Evolutionary conservation across 2,329 filamentous ascomycete genomes (phyloP), one percentile per base, ranked within the genome.

Genomic region (Exophiala lecanii-corni): DNA sequence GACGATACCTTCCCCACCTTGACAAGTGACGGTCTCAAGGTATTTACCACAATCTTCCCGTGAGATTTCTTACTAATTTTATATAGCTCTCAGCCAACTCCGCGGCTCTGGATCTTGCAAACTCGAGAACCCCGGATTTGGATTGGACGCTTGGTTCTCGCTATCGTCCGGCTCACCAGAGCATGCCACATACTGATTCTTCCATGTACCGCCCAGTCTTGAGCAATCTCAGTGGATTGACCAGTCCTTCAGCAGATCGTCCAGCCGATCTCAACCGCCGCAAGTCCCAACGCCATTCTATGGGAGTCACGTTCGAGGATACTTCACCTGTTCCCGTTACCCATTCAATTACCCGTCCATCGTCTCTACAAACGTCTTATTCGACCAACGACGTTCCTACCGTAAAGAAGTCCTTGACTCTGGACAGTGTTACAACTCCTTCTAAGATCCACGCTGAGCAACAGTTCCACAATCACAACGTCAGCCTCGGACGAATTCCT

Each of bases 341-440:
- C 21, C 59, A 77, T 2, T 65, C 75, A 12, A 62, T 67, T 18
- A 76, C 53, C 53, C 65, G 68, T 16, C 68, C 68, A 13, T 57
- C 55, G 3, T 62, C 65, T 7, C 45, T 95, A 45, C 86, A 89
- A 65, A 82, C 85, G 33, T 96, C 91, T 0, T 96, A 86, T 69
- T 96, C 92, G 7, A 81, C 87, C 41, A 92, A 85, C 63, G 89
- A 97, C 59, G 75, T 96, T 15, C 86, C 89, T 3, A 94, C 89
- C 5, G 72, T 89, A 59, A 94, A 92, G 75, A 83, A 74, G 54
- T 72, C 76, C 41, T 75, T 76, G 41, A 73, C 68, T 36, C 64
- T 72, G 37, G 68, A 74, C 36, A 59, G 58, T 16, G 57, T 64
- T 20, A 35, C 47, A 4, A 69, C 65, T 9, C 57, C 68, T 9